Evolutionary conservation across 148 eudicot genomes (phyloP).

Genomic region (Chenopodium suecicum): DNA sequence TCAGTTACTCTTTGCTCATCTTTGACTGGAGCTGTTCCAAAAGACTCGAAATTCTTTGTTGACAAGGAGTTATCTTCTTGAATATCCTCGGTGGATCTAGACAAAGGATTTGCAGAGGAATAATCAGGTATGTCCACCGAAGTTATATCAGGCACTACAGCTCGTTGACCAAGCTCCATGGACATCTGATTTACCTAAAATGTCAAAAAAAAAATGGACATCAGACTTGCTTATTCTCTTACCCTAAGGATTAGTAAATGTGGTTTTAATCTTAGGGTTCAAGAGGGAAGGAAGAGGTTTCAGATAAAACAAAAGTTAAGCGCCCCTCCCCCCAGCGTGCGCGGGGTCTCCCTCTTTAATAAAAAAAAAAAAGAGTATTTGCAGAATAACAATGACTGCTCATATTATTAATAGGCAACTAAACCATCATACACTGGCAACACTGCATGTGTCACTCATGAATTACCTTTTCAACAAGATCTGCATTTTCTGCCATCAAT

Average conservation of each 20-base stretch:
- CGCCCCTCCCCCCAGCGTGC: too few relatives aligned
- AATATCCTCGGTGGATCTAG: slow-evolving; percentile 31
- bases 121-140: slow-evolving; percentile 30
- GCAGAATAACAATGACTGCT: neutral
- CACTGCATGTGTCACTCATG: slow-evolving; percentile 1
- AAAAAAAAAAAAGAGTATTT: too few relatives aligned
- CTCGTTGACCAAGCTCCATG: slow-evolving; percentile 52
- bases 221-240: neutral
- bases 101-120: slow-evolving; percentile 27
- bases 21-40: slow-evolving; percentile 30
- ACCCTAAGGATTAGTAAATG: neutral
- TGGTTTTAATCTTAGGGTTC: neutral
- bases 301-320: too few relatives aligned
- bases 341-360: too few relatives aligned
- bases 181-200: slow-evolving; percentile 57
- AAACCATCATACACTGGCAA: neutral
- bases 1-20: slow-evolving; percentile 28
- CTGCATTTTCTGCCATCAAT: slow-evolving; percentile 65
- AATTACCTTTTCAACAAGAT: slow-evolving; percentile 79
- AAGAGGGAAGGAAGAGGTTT: neutral
- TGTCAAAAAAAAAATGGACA: neutral
- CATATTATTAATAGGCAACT: neutral
- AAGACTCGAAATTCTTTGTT: slow-evolving; percentile 24
- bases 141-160: slow-evolving; percentile 21
- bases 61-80: slow-evolving; percentile 30